Conservation (phyloP, 495 filamentous ascomycete genomes). For the Geoglossum glabrum region DNA sequence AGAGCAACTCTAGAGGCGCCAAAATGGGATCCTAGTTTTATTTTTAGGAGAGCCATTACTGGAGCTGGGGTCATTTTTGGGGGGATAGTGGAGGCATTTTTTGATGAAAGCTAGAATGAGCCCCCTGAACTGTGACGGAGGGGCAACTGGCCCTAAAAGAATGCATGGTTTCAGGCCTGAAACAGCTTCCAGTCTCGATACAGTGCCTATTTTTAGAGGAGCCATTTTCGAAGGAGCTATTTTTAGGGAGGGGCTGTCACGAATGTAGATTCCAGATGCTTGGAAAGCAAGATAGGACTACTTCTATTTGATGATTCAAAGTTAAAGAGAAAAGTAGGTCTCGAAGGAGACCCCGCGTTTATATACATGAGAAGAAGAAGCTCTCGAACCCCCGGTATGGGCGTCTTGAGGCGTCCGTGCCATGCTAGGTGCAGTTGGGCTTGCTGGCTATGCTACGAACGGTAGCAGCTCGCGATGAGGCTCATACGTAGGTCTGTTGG, state of each 20-base stretch:
- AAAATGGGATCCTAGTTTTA: neutral
- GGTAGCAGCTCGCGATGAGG: too few species aligned
- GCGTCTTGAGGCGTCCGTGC: too few species aligned
- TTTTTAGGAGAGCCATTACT: neutral
- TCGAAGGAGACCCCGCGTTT: too few species aligned
- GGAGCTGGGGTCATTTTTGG: neutral
- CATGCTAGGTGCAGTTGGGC: too few species aligned
- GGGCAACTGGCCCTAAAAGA: neutral
- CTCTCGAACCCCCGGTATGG: too few species aligned
- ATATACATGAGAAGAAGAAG: too few species aligned
- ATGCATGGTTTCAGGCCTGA: neutral
- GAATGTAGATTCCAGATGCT: too few species aligned
- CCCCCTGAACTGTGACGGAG: neutral
- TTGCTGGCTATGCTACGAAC: too few species aligned
- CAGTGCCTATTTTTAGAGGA: neutral
- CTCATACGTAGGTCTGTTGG: too few species aligned
- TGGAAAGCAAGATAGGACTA: too few species aligned
- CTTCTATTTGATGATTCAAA: too few species aligned
- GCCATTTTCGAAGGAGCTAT: neutral
- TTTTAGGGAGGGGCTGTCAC: neutral
- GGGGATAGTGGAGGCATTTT: neutral
- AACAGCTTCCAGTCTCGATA: neutral
- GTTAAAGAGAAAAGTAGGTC: too few species aligned
- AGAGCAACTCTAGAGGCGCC: neutral
- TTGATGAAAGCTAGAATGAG: neutral